Base-by-base conservation (phyloP, 208 protist species). In the Trypanosomatidae sp. region DNA sequence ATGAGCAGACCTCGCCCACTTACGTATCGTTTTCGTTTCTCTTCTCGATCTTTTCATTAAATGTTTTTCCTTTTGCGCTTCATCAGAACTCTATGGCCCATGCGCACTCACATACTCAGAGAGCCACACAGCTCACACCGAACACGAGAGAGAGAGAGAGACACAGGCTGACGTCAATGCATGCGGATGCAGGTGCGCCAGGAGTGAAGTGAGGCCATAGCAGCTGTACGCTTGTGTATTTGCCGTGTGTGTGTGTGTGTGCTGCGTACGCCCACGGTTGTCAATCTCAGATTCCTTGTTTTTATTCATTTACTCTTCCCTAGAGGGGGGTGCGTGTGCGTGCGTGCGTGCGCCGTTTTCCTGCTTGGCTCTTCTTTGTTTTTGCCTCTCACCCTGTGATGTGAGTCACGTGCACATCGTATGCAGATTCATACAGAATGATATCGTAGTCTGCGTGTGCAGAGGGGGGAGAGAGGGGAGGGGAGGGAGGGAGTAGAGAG, bases 31-130 rank as follows among this genome's bases (percentile, higher is more conserved):
- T 43, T 58, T 71, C 9, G 30, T 72, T 73, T 28, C 50, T 72
- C n/a, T 4, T 68, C 67, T 62, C 22, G 36, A 66, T 77, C 47
- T 78, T 22, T 77, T 71, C 30, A 75, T 22, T 64, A 3, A 36
- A 52, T 36, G 6, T 12, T 6, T 50, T 50, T 2, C 25, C 13
- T 17, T 10, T 44, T 43, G 13, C 58, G 33, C 25, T 59, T 59
- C 25, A 3, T 59, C 53, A 33, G 53, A 59, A 25, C 10, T 9
- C 53, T 12, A 12, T 25, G 53, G 53, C 17, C 25, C 15, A 17
- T 25, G 53, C 53, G 25, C 0, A 30, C 19, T 10, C 50, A 15
- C 50, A 25, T 15, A 28, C 22, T 25, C 50, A 55, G 22, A 53
- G 49, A 28, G 0, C 50, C 10, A 12, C 19, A 55, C 50, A 55